Evolutionary conservation across 2,329 filamentous ascomycete species (phyloP), one percentile per base, ranked within the genome.

Genomic region (Diaporthe batatas): DNA sequence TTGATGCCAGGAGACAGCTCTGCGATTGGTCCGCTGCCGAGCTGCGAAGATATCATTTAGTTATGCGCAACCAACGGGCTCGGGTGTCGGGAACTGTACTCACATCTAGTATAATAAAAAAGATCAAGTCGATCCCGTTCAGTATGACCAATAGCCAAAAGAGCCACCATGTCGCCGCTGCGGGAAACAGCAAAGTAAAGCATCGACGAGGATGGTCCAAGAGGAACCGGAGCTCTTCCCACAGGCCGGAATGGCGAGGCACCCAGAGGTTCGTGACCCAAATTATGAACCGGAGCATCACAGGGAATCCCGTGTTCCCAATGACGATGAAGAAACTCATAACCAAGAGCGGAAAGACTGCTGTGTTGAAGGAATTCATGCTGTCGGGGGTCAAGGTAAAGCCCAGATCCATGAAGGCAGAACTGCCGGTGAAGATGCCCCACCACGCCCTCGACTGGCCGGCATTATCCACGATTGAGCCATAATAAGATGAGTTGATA

Each of bases 151-250:
- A 86, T 39, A 98, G 93, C 82, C 91, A 93, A 79, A 98, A 97
- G 0, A 99, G 86, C 94, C 95, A 98, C 96, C 96, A 98, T 1
- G 94, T 98, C 1, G 96, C 94, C 70, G 91, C 91, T 0, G 93
- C 92, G 0, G 96, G 96, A 77, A 99, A 99, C 0, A 99, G 86
- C 18, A 99, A 86, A 0, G 96, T 99, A 79, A 99, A 99, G 83
- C 96, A 99, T 70, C 96, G 93, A 79, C 96, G 92, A 0, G 96
- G 96, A 77, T 99, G 96, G 78, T 98, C 96, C 1, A 99, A 89
- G 25, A 99, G 85, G 78, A 99, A 99, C 49, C 90, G 90, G 14
- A 98, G 85, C 80, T 98, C 96, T 81, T 99, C 96, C 91, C 94
- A 98, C 0, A 97, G 81, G 1, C 92, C 91, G 34, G 91, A 93